Base-by-base conservation (phyloP, 257 asterid genomes). In the Petunia secreta region DNA sequence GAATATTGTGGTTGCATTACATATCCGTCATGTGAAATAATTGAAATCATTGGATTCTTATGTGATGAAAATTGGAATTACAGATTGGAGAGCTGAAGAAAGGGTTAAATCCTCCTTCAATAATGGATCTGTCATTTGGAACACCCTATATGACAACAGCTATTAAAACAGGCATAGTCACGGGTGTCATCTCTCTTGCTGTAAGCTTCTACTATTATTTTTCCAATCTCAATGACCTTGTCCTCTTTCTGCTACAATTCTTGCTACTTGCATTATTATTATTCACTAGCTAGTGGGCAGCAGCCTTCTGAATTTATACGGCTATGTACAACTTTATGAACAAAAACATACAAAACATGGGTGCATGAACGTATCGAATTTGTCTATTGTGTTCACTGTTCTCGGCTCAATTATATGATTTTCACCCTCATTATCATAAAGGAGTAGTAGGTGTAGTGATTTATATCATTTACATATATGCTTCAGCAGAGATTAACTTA, bases 81-180 rank as follows among this genome's bases (percentile, higher is more conserved):
- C 95, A 93, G 99, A 92, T 96, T 62, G 99, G 99, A 82, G 87
- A 89, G 39, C 85, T 96, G 92, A 91, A 91, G 91, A 91, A 94
- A 82, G 99, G 99, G 87, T 78, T 94, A 87, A 96, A 96, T 84
- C 99, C 99, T 40, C 75, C 87, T 2, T 96, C 99, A 81, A 84
- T 96, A 64, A 91, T 87, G 97, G 92, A 96, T 83, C 91, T 96
- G 83, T 87, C 89, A 25, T 92, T 96, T 79, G 95, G 92, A 79
- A 90, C 98, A 6, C 48, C 68, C 44, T 91, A 94, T 85, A 89
- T 96, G 68, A 39, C 97, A 4, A 54, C 91, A 0, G 84, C 91
- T 4, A 89, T 96, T 88, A 92, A 91, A 85, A 96, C 98, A 53
- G 99, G 99, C 87, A 91, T 94, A 0, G 85, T 96, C 94, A 92